phyloP scores from a whole-genome alignment of 768 basidiomycete species.

The Suillus clintonianus region DNA sequence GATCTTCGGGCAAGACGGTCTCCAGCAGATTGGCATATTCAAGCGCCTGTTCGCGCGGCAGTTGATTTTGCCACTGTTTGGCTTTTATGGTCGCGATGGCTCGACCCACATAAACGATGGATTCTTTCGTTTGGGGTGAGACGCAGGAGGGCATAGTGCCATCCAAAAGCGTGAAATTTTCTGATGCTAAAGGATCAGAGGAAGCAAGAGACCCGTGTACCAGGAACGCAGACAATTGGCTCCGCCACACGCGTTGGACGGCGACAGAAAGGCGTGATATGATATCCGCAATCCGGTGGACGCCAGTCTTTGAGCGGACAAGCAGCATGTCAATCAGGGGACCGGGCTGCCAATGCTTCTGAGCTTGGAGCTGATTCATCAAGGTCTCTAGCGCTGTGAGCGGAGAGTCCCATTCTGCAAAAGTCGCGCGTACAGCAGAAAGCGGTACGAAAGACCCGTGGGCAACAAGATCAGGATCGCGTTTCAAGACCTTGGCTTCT shows the following conservation, averaged over 20 bases:
- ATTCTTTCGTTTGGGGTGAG: slow-evolving; percentile 70
- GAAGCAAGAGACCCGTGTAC: slow-evolving; percentile 71
- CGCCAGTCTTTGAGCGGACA: slow-evolving; percentile 71
- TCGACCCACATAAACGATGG: slow-evolving; percentile 84
- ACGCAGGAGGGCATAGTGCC: slow-evolving; percentile 78
- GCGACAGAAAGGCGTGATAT: slow-evolving; percentile 69
- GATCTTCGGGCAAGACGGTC: slow-evolving; percentile 71
- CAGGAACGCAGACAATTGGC: slow-evolving; percentile 80
- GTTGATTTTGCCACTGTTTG: slow-evolving; percentile 76
- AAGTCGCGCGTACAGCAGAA: slow-evolving; percentile 78
- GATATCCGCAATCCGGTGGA: slow-evolving; percentile 73
- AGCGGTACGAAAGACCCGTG: slow-evolving; percentile 83
- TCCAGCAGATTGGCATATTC: slow-evolving; percentile 69
- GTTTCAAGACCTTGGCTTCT: slow-evolving; percentile 74
- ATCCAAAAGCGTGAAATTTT: slow-evolving; percentile 57
- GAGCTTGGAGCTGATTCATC: slow-evolving; percentile 59
- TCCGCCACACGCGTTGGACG: slow-evolving; percentile 82
- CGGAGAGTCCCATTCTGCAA: slow-evolving; percentile 88
- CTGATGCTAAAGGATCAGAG: slow-evolving; percentile 66
- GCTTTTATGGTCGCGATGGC: slow-evolving; percentile 83
- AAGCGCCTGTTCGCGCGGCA: slow-evolving; percentile 65
- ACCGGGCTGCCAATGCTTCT: slow-evolving; percentile 63
- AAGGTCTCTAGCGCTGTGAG: slow-evolving; percentile 70
- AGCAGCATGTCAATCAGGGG: slow-evolving; percentile 80
- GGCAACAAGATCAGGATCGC: slow-evolving; percentile 78